Evolutionary conservation across 2,329 filamentous ascomycete genomes (phyloP).

Genomic region (Pyrenophora graminea): DNA sequence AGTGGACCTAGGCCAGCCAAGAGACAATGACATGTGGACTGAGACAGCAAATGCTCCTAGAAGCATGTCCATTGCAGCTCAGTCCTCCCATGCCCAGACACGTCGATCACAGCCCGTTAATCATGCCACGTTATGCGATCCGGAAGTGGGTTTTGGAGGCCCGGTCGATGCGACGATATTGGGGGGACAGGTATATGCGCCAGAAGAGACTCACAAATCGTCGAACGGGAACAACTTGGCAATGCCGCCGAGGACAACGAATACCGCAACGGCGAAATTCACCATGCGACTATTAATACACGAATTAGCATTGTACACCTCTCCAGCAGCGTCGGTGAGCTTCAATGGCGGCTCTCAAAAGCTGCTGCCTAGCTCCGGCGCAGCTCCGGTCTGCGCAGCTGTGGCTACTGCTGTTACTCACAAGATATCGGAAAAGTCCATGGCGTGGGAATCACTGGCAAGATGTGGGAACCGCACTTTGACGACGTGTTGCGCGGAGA

Average conservation of each 20-base stretch:
- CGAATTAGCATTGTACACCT: conserved; percentile 12
- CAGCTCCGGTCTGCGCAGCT: conserved; percentile 13
- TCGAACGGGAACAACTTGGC: conserved; percentile 66
- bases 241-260: conserved; percentile 86
- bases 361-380: conserved; percentile 27
- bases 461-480: conserved; percentile 44
- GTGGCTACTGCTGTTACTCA: conserved; percentile 55
- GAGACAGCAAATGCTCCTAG: background rate
- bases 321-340: background rate
- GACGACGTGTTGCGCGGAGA: conserved; percentile 18
- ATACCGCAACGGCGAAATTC: conserved; percentile 83
- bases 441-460: conserved; percentile 48
- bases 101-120: background rate
- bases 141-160: background rate
- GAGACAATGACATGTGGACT: background rate
- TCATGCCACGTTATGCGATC: background rate
- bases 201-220: conserved; percentile 48
- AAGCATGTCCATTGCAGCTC: background rate
- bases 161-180: background rate
- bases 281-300: conserved; percentile 74
- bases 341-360: conserved; percentile 11
- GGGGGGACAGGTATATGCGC: background rate
- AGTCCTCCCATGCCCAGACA: background rate
- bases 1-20: background rate
- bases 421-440: conserved; percentile 95